Conservation (phyloP, 2,329 filamentous ascomycete species). For the Dothideomycetes sp. region DNA sequence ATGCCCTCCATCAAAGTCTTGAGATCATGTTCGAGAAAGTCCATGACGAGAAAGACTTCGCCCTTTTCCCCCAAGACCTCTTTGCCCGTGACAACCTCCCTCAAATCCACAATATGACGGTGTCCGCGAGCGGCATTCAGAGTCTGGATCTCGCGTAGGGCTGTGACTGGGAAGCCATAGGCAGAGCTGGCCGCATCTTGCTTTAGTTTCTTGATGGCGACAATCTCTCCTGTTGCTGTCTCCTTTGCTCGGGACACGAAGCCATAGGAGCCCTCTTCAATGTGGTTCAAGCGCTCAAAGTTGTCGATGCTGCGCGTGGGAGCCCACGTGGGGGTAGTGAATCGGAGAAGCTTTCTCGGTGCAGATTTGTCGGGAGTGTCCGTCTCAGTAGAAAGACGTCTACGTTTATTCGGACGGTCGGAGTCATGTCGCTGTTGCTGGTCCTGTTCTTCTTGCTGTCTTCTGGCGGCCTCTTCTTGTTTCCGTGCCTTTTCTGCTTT, state of each 20-base stretch:
- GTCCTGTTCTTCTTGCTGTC: slow-evolving; percentile 20
- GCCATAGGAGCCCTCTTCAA: slow-evolving; percentile 94
- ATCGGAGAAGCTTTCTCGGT: slow-evolving; percentile 55
- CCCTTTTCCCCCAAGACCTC: slow-evolving; percentile 8
- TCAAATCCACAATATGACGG: slow-evolving; percentile 68
- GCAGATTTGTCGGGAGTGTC: slow-evolving; percentile 19
- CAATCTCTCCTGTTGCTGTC: slow-evolving; percentile 61
- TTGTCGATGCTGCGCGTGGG: slow-evolving; percentile 69
- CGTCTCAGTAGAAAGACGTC: slow-evolving; percentile 48
- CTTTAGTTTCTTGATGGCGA: slow-evolving; percentile 90
- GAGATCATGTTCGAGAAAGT: slow-evolving; percentile 94
- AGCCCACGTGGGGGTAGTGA: slow-evolving; percentile 57
- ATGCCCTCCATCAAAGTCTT: slow-evolving; percentile 89
- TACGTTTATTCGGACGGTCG: slow-evolving; percentile 42
- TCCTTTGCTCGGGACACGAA: slow-evolving; percentile 81
- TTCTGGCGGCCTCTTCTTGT: slow-evolving; percentile 42
- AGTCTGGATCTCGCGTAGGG: slow-evolving; percentile 86
- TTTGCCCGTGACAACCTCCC: slow-evolving; percentile 57
- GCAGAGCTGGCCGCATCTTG: slow-evolving; percentile 53
- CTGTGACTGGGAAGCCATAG: slow-evolving; percentile 75
- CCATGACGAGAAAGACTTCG: slow-evolving; percentile 69
- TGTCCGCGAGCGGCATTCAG: slow-evolving; percentile 64
- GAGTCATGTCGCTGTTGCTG: slow-evolving; percentile 17
- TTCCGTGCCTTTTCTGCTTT: slow-evolving; percentile 73
- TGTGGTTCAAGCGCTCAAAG: slow-evolving; percentile 89